These are phyloP conservation scores for Calonectria montana DNA, from an alignment of 2,329 filamentous ascomycete species.

Conservation along the genomic window DNA sequence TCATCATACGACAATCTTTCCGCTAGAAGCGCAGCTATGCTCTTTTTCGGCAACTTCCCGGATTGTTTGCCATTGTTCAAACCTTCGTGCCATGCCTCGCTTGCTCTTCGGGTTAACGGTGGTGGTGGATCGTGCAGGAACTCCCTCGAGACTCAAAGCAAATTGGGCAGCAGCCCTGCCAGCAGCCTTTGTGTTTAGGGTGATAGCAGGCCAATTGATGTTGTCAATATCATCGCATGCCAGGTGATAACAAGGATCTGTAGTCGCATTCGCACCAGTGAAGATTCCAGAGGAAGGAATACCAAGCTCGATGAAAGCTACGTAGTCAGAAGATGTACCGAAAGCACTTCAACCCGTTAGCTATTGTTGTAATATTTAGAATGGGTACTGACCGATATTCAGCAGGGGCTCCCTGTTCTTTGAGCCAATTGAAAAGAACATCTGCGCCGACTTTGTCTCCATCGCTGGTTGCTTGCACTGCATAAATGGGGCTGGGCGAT, in stretches of 20 bases:
- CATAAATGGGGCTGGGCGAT: slow-evolving; percentile 53
- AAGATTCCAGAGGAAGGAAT: slow-evolving; percentile 55
- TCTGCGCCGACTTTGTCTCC: slow-evolving; percentile 51
- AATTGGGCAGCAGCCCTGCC: slow-evolving; percentile 61
- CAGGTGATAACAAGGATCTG: slow-evolving; percentile 53
- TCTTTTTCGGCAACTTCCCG: slow-evolving; percentile 41
- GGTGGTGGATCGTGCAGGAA: slow-evolving; percentile 48
- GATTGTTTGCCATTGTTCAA: slow-evolving; percentile 41
- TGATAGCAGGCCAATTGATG: slow-evolving; percentile 55
- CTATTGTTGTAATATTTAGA: fast-evolving
- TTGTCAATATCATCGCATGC: slow-evolving; percentile 54
- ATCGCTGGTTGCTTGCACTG: slow-evolving; percentile 54
- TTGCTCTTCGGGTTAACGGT: slow-evolving; percentile 41
- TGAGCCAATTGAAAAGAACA: slow-evolving; percentile 49
- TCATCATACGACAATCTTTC: slow-evolving; percentile 36
- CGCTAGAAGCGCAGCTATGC: slow-evolving; percentile 43
- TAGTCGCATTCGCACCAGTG: slow-evolving; percentile 50
- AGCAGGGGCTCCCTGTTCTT: slow-evolving; percentile 48
- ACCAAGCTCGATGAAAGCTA: slow-evolving; percentile 53
- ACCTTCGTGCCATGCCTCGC: slow-evolving; percentile 38
- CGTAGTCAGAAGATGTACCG: slow-evolving; percentile 53
- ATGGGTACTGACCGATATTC: slow-evolving; percentile 42
- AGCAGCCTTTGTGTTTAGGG: slow-evolving; percentile 56
- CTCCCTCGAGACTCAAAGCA: slow-evolving; percentile 49
- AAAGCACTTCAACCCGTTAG: slow-evolving; percentile 44